Conservation (phyloP, 78 protist species). For the Dictyostelium intermedium region DNA sequence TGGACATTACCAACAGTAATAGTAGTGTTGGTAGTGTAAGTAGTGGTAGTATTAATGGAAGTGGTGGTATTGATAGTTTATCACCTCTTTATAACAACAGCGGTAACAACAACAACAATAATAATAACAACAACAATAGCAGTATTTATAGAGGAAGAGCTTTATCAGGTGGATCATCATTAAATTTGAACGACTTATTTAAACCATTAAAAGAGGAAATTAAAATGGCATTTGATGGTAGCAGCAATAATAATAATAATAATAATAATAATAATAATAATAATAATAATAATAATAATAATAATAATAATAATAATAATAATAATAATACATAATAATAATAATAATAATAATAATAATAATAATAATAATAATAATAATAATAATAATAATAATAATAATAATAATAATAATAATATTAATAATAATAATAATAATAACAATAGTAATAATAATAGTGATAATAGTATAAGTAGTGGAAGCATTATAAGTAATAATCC, state of each 20-base stretch:
- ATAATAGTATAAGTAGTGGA: not conserved
- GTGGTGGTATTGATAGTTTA: not conserved
- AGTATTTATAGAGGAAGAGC: not conserved
- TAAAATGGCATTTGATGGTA: slow-evolving; percentile 52
- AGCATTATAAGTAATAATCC: not conserved
- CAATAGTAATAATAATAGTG: not conserved
- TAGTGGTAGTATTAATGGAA: not conserved
- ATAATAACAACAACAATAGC: not conserved
- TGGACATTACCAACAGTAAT: not conserved
- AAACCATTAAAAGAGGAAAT: slow-evolving; percentile 49
- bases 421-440: not conserved
- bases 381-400: not conserved
- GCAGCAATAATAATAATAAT: not conserved
- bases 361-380: not conserved
- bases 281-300: slow-evolving; percentile 4
- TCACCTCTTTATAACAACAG: not conserved
- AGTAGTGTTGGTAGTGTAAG: not conserved
- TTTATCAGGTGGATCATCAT: not conserved
- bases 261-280: no score
- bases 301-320: not conserved
- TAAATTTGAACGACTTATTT: slow-evolving; percentile 41
- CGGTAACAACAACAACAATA: no score
- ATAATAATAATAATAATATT: slow-evolving; percentile 15
- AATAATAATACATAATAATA: not conserved
- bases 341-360: no score